These are phyloP conservation scores for Colletotrichum lini DNA, from an alignment of 2,329 filamentous ascomycete genomes.

Conservation along the genomic window DNA sequence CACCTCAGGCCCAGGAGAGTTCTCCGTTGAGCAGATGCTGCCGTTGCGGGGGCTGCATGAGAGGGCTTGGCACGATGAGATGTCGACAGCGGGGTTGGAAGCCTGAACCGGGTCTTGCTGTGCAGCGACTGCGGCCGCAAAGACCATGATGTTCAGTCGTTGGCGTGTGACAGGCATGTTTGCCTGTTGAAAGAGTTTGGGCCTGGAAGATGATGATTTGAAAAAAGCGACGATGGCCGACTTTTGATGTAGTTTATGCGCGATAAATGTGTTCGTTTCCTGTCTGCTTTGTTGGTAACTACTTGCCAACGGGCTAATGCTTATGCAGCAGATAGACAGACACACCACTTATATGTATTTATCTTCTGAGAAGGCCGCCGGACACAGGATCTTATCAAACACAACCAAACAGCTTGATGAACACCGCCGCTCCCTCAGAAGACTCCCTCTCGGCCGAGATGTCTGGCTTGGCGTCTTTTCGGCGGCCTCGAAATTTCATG, in stretches of 20 bases:
- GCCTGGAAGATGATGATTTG: too few relatives aligned
- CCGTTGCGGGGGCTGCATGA: slow-evolving; percentile 10
- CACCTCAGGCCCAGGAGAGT: slow-evolving; percentile 3
- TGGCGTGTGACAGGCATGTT: background rate
- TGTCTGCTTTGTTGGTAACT: too few relatives aligned
- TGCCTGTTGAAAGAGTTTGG: background rate
- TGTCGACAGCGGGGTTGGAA: slow-evolving; percentile 11
- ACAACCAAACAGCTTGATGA: background rate
- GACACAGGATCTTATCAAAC: too few relatives aligned
- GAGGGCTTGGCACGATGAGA: slow-evolving; percentile 18
- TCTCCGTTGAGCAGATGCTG: slow-evolving; percentile 17
- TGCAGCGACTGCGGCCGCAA: background rate
- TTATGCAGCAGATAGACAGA: too few relatives aligned
- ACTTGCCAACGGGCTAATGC: too few relatives aligned
- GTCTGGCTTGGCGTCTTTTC: background rate
- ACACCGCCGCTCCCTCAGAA: background rate
- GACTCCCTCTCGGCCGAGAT: background rate
- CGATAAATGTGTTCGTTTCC: too few relatives aligned
- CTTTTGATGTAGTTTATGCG: background rate
- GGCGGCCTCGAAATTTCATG: background rate
- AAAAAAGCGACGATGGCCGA: background rate
- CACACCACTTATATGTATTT: too few relatives aligned
- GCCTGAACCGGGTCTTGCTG: background rate
- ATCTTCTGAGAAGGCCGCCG: too few relatives aligned
- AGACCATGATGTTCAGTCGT: background rate